Percentiles rank a stretch among this genome's conserved stretches.
Conservation (phyloP, 2,329 filamentous ascomycete species). For the Dryadomyces quercus-mongolicae region DNA sequence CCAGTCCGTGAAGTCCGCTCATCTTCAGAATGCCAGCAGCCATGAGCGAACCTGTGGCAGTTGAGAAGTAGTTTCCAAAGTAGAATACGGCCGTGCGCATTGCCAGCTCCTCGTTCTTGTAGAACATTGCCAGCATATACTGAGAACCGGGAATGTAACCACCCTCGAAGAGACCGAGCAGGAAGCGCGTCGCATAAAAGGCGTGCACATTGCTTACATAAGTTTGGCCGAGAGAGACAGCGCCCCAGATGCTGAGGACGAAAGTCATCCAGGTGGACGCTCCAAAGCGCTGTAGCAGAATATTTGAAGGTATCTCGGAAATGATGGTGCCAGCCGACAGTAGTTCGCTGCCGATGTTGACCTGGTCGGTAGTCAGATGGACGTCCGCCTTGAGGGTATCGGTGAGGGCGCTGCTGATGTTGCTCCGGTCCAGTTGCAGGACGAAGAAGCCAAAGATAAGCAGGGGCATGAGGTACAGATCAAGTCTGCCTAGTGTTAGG, state of each 20-base stretch:
- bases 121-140: conserved; percentile 43
- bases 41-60: conserved; percentile 19
- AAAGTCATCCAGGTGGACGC: conserved; percentile 43
- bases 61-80: conserved; percentile 42
- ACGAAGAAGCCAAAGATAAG: not conserved
- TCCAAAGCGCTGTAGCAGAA: conserved; percentile 40
- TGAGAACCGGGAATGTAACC: conserved; percentile 42
- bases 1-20: not conserved
- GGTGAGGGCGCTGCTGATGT: conserved; percentile 44
- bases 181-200: conserved; percentile 17
- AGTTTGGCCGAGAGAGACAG: conserved; percentile 17
- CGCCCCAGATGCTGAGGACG: conserved; percentile 25
- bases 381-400: conserved; percentile 40
- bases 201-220: conserved; percentile 17
- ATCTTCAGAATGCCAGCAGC: not conserved
- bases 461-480: not conserved
- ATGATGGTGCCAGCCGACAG: conserved; percentile 48
- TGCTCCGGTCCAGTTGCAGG: conserved; percentile 17
- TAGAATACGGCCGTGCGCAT: conserved; percentile 26
- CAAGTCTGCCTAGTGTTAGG: not conserved
- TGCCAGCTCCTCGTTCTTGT: conserved; percentile 39
- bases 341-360: conserved; percentile 44
- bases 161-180: conserved; percentile 19
- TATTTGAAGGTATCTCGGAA: conserved; percentile 47
- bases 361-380: conserved; percentile 37